phyloP scores from a whole-genome alignment of 2,329 filamentous ascomycete species.

The Colletotrichum horii region DNA sequence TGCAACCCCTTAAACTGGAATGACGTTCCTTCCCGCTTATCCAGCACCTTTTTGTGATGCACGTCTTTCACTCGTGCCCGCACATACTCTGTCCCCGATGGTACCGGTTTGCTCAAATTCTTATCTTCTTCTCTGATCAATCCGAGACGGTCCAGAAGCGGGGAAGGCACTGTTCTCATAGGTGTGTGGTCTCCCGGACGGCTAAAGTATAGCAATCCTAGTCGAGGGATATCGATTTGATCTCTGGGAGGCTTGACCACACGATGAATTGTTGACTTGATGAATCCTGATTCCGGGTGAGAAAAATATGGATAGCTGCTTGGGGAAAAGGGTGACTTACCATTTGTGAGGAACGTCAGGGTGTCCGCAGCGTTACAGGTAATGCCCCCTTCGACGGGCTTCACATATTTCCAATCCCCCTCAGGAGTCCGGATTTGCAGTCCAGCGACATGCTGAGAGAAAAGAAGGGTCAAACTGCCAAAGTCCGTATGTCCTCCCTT shows the following conservation, averaged over 20 bases:
- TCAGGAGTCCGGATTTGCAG: not conserved
- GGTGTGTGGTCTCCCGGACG: not conserved
- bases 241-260: not conserved
- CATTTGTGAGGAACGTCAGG: not conserved
- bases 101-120: not conserved
- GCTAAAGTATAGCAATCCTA: not conserved
- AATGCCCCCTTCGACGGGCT: not conserved
- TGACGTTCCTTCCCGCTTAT: not conserved
- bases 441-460: not conserved
- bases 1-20: not conserved
- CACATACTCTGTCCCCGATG: not conserved
- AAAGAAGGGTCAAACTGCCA: not conserved
- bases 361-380: not conserved
- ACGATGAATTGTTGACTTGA: not conserved
- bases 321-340: not conserved
- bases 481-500: not conserved
- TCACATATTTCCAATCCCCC: not conserved
- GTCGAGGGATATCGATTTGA: not conserved
- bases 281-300: not conserved
- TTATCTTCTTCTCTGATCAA: not conserved
- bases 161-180: not conserved
- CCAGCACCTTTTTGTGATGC: not conserved
- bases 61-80: not conserved
- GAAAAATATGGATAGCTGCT: not conserved
- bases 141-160: not conserved